Base-by-base conservation (phyloP, 176 grass and related monocot genomes). In the Secale cereale region DNA sequence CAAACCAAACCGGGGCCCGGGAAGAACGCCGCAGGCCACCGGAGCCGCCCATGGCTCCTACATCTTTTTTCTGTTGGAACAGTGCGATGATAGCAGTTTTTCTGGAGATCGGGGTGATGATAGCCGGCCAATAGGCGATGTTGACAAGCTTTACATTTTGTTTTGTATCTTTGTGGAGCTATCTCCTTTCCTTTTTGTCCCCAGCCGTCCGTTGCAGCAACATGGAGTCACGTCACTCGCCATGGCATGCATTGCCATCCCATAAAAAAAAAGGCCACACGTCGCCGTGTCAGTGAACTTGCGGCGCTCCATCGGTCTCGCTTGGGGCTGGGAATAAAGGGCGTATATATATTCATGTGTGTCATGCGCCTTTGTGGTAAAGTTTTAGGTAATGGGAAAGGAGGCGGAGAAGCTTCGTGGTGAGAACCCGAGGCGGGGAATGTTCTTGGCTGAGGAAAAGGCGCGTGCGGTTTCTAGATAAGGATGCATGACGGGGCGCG, bases 281-380 rank as follows among this genome's bases (percentile, higher is more conserved):
- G 48, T 52, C 48, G 0, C 48, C n/a, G 19, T 20, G 41, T 20
- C 14, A 17, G 64, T 54, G 39, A 27, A 73, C 65, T 41, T 9
- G 63, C 29, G 72, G 83, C 70, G 66, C 83, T 78, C 56, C 71
- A 74, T 74, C 41, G 41, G 31, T 64, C 74, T 54, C 15, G 56
- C 56, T 77, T 62, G 63, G 19, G 22, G 41, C 62, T 64, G 56
- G 32, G 83, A 85, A 89, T 85, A 81, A 85, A 85, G 37, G 50
- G 27, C 27, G 19, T 25, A 71, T 3, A 71, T 3, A 9, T 23
- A 22, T 22, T 32, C 27, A 3, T 74, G 68, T 22, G 61, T 52
- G 48, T 7, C 48, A 0, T 52, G 16, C 48, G 54, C 43, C 4
- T 85, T 69, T 30, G 23, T 30, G 35, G 81, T 31, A 48, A 83